A percentile compares a stretch with the other conserved stretches of the same genome.
Evolutionary conservation across 2,329 filamentous ascomycete species (phyloP).

Genomic region (Macrophomina pseudophaseolina): DNA sequence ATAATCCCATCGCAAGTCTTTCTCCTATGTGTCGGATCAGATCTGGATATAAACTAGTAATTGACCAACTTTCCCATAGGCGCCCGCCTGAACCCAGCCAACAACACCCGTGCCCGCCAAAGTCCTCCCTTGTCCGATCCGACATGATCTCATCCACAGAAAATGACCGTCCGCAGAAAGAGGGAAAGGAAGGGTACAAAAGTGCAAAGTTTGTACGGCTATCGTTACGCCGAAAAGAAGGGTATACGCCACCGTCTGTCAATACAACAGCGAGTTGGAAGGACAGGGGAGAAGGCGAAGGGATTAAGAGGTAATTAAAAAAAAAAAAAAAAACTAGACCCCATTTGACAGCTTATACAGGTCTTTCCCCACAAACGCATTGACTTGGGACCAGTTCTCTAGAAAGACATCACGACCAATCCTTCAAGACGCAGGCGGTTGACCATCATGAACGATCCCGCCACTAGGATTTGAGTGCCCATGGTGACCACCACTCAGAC

Average conservation of each 20-base stretch:
- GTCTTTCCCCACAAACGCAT: neutral
- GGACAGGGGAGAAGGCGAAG: neutral
- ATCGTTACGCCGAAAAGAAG: neutral
- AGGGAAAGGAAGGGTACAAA: neutral
- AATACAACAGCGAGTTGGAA: neutral
- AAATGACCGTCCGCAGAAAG: neutral
- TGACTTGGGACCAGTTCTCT: neutral
- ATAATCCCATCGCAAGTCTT: neutral
- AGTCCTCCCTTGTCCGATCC: neutral
- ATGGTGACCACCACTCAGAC: conserved; percentile 36
- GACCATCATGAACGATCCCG: neutral
- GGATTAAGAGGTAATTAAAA: neutral
- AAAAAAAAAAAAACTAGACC: neutral
- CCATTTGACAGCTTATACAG: neutral
- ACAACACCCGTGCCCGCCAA: neutral
- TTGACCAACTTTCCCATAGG: neutral
- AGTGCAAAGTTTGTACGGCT: neutral
- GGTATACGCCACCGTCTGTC: neutral
- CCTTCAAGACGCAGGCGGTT: neutral
- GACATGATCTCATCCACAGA: neutral
- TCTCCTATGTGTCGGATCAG: neutral
- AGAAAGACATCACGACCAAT: neutral
- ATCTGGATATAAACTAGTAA: neutral
- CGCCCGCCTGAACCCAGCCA: neutral
- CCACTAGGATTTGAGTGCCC: neutral